These are phyloP conservation scores for Penicillium thymicola DNA, from an alignment of 2,329 filamentous ascomycete species.

Conservation along the genomic window DNA sequence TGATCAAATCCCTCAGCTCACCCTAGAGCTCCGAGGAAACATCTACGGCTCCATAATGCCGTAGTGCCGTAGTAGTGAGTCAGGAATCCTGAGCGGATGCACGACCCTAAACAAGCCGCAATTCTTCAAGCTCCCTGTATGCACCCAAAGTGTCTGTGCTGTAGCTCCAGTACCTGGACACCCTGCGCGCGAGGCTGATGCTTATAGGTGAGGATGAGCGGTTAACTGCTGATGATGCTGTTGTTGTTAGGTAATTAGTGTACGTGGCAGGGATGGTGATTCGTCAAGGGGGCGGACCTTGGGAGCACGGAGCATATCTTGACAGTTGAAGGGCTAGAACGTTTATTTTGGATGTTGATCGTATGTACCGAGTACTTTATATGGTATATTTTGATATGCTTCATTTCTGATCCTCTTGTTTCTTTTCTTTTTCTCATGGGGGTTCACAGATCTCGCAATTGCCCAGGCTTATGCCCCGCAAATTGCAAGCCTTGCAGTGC, in stretches of 20 bases:
- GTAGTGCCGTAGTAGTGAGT: neutral
- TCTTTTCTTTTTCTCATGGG: neutral
- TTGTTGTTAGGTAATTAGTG: slow-evolving; percentile 35
- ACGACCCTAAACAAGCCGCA: slow-evolving; percentile 1
- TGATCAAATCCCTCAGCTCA: slow-evolving; percentile 1
- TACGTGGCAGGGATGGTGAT: slow-evolving; percentile 19
- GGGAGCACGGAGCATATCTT: slow-evolving; percentile 25
- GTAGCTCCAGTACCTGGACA: slow-evolving; percentile 13
- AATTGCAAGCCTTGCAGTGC: slow-evolving; percentile 25
- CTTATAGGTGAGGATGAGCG: slow-evolving; percentile 6
- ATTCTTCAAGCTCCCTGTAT: slow-evolving; percentile 4
- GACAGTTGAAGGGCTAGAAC: slow-evolving; percentile 22
- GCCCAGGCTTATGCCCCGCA: slow-evolving; percentile 22
- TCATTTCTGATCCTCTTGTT: neutral
- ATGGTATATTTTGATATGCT: neutral
- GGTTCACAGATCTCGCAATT: slow-evolving; percentile 14
- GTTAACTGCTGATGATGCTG: slow-evolving; percentile 4
- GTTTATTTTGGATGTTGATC: slow-evolving; percentile 4
- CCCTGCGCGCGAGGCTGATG: slow-evolving; percentile 3
- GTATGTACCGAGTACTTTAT: neutral
- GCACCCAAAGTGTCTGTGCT: neutral
- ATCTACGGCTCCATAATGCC: neutral
- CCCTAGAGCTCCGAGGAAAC: neutral
- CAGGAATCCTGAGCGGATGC: neutral
- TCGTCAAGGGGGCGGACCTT: slow-evolving; percentile 16